Evolutionary conservation across 2,329 filamentous ascomycete genomes (phyloP), one percentile per base, ranked within the genome.

Genomic region (Aspergillus sp.): DNA sequence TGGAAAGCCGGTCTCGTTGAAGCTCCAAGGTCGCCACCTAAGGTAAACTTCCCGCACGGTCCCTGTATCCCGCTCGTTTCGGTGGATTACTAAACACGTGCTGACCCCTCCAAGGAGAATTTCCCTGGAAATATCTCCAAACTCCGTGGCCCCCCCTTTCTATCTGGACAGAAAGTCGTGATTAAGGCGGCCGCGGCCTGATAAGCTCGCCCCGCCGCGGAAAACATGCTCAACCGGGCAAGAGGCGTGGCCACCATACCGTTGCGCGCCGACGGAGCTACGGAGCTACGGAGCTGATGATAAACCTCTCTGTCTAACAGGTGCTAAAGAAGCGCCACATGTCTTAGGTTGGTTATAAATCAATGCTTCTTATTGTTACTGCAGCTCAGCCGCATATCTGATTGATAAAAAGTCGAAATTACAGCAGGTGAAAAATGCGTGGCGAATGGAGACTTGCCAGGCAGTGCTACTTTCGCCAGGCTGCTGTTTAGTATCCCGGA

Each of bases 141-240:
- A 41, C 34, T 41, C 34, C 34, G 25, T 28, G 34, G 34, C n/a
- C 9, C 19, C 25, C 25, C 28, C 28, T n/a, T 41, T 41, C 34
- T 15, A 41, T 51, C 19, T 28, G 25, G 25, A 3, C 15, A 7
- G 19, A 19, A n/a, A 19, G 15, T 51, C 15, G 11, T 51, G 31
- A 51, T 28, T 30, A 34, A 31, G 48, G 31, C n/a, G 25, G 34
- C 34, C 34, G 34, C 34, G 34, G 34, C 34, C 17, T 31, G 48
- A 51, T 25, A 51, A 51, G 48, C 48, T 51, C 48, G 31, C 48
- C 48, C 48, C 48, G 48, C 48, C 19, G 48, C 48, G 48, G 48
- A 31, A 31, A 30, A 31, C 25, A n/a, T 19, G 28, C 48, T 28
- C 25, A 51, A 51, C 15, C 48, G 48, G 34, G 34, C 5, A 41